These are phyloP conservation scores for Neoboletus magnificus DNA, from an alignment of 768 basidiomycete genomes.

Conservation along the genomic window DNA sequence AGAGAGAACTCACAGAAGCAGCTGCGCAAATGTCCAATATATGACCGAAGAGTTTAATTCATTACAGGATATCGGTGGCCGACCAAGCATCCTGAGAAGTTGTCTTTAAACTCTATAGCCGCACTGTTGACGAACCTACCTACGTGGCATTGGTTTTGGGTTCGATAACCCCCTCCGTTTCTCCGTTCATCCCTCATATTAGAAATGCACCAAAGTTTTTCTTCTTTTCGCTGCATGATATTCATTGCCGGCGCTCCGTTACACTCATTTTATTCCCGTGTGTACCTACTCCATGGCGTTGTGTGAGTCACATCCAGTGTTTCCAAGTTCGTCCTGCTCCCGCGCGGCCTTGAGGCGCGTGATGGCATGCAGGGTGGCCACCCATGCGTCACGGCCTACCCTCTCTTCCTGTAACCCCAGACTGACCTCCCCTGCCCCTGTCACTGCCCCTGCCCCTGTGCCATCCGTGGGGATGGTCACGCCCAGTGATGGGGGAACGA, in stretches of 20 bases:
- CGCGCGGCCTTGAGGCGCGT: constrained; percentile 53
- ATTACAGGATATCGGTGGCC: constrained; percentile 17
- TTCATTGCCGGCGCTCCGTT: constrained; percentile 4
- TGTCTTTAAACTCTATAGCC: constrained; percentile 12
- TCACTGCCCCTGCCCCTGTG: neutral
- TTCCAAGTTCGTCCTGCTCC: constrained; percentile 20
- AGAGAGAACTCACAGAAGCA: constrained; percentile 53
- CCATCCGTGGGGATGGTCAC: constrained; percentile 58
- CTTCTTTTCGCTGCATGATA: constrained; percentile 7
- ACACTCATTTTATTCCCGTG: constrained; percentile 16
- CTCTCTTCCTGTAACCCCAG: constrained; percentile 77
- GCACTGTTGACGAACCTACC: constrained; percentile 10
- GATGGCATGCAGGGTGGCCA: constrained; percentile 66
- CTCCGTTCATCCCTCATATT: constrained; percentile 15
- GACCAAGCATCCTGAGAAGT: constrained; percentile 20
- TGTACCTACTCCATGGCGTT: constrained; percentile 14
- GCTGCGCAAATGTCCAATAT: constrained; percentile 36
- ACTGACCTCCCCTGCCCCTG: constrained; percentile 32
- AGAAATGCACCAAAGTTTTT: constrained; percentile 20
- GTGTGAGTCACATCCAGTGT: constrained; percentile 8
- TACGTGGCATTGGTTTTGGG: neutral
- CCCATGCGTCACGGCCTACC: constrained; percentile 75
- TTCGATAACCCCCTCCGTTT: neutral
- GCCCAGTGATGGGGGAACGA: constrained; percentile 75
- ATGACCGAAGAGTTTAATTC: constrained; percentile 11